A percentile compares a stretch with the other conserved stretches of the same genome.
These are phyloP conservation scores for Globisporangium echinulatum DNA, from an alignment of 352 stramenopile species.

Conservation along the genomic window DNA sequence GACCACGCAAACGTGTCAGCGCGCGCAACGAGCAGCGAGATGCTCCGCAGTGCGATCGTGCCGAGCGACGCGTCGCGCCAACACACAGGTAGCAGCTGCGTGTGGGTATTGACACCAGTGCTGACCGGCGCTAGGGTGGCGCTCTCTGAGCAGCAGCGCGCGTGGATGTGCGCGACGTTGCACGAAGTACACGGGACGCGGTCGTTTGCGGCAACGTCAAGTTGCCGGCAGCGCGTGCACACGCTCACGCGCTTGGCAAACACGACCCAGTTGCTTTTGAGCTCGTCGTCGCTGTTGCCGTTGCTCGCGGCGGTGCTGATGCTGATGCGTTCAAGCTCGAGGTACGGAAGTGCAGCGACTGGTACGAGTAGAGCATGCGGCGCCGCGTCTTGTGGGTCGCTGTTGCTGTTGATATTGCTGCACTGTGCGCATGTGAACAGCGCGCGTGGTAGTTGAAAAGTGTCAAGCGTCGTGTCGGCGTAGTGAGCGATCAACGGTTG, in stretches of 20 bases:
- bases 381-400: not conserved
- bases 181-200: constrained; percentile 26
- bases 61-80: not conserved
- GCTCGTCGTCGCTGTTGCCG: not conserved
- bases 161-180: constrained; percentile 19
- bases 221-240: constrained; percentile 48
- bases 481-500: not conserved
- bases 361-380: constrained; percentile 29
- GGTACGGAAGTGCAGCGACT: constrained; percentile 17
- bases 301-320: constrained; percentile 2
- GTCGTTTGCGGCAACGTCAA: constrained; percentile 35
- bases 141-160: constrained; percentile 19
- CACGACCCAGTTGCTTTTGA: constrained; percentile 18
- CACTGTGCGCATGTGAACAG: constrained; percentile 21
- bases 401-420: not conserved
- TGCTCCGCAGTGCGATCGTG: not conserved
- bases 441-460: too few species aligned
- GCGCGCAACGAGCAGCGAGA: not conserved
- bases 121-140: not conserved
- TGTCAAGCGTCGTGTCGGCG: not conserved
- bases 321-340: constrained; percentile 8
- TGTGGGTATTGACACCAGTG: too few species aligned
- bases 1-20: not conserved
- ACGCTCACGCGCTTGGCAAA: constrained; percentile 40
- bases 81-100: too few species aligned